These are phyloP conservation scores for Cyclocybe cylindracea DNA, from an alignment of 768 basidiomycete species.

Conservation along the genomic window DNA sequence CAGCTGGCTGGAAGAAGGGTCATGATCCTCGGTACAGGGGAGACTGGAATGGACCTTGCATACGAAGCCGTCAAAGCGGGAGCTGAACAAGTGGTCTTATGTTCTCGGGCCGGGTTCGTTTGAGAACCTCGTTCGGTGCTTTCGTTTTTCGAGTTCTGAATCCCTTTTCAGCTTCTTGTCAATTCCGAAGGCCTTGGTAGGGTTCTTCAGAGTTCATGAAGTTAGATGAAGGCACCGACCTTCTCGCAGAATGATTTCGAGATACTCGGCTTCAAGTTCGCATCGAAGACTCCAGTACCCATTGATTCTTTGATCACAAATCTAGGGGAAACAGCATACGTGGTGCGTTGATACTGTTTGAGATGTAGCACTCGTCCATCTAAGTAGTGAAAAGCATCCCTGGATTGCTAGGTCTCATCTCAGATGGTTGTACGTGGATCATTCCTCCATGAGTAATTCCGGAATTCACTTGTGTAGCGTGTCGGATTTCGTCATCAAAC, in stretches of 20 bases:
- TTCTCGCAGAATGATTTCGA: conserved; percentile 52
- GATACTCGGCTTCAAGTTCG: conserved; percentile 49
- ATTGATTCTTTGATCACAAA: conserved; percentile 58
- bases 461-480: conserved; percentile 24
- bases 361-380: not conserved
- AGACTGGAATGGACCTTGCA: conserved; percentile 64
- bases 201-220: conserved; percentile 2
- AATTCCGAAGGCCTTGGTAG: conserved; percentile 56
- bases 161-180: conserved; percentile 44
- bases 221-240: too few species aligned
- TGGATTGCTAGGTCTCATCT: conserved; percentile 58
- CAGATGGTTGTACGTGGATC: conserved; percentile 52
- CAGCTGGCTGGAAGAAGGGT: conserved; percentile 48
- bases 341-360: conserved; percentile 31
- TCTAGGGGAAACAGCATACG: conserved; percentile 53
- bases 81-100: conserved; percentile 52
- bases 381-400: conserved; percentile 41
- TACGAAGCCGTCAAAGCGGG: conserved; percentile 50
- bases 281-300: conserved; percentile 38
- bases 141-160: not conserved
- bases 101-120: conserved; percentile 47
- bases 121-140: not conserved
- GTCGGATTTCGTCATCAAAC: conserved; percentile 60
- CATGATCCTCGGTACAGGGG: conserved; percentile 60
- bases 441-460: not conserved